Percentiles rank a stretch among this genome's conserved stretches.
Conservation (phyloP, 176 grass and related monocot genomes). For the Oryza australiensis region DNA sequence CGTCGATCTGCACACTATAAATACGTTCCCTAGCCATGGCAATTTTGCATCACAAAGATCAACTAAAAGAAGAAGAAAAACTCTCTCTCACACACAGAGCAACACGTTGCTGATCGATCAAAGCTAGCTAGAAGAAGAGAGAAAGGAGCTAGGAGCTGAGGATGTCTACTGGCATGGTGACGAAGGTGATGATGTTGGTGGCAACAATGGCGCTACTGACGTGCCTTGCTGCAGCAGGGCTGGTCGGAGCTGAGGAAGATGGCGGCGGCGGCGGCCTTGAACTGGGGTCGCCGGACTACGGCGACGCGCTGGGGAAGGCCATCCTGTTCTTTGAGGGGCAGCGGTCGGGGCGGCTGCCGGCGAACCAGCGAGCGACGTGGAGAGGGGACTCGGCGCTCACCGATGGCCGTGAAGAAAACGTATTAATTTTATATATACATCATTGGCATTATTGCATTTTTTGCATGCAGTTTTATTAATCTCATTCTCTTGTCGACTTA, state of each 20-base stretch:
- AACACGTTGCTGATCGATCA: neutral
- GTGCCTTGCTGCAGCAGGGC: constrained; percentile 12
- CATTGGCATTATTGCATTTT: neutral
- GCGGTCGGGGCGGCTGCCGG: constrained; percentile 45
- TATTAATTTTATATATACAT: neutral
- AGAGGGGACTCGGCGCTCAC: constrained; percentile 50
- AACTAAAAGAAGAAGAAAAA: neutral
- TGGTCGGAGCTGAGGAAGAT: neutral
- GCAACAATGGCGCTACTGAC: constrained; percentile 20
- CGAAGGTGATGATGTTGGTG: constrained; percentile 19
- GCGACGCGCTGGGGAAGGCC: constrained; percentile 40
- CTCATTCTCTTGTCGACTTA: neutral
- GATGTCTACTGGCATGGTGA: neutral
- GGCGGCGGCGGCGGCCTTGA: neutral
- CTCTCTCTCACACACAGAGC: neutral
- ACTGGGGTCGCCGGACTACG: constrained; percentile 42
- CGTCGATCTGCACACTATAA: constrained; percentile 40
- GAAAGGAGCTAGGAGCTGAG: neutral
- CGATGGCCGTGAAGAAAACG: constrained; percentile 50
- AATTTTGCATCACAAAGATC: constrained; percentile 4
- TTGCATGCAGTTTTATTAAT: neutral
- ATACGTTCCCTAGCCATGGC: constrained; percentile 17
- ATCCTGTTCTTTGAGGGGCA: constrained; percentile 68
- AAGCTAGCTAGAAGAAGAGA: neutral
- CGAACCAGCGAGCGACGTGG: constrained; percentile 47